A percentile compares a stretch with the other conserved stretches of the same genome.
Evolutionary conservation across 1,284 basidiomycete genomes (phyloP).

Genomic region (Cutaneotrichosporon curvatum): DNA sequence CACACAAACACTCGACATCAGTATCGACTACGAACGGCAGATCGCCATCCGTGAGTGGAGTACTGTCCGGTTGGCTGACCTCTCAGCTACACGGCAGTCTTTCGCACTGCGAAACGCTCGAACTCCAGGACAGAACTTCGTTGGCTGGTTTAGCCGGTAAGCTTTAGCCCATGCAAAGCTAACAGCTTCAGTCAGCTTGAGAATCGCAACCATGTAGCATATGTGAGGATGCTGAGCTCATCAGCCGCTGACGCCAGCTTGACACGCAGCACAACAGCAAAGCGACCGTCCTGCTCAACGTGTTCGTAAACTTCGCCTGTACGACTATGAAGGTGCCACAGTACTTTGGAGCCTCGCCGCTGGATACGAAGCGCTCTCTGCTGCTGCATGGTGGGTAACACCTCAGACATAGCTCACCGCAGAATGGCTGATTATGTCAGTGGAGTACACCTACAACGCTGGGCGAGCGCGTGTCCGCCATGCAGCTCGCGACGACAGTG

Average conservation of each 20-base stretch:
- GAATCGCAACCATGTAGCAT: slow-evolving; percentile 44
- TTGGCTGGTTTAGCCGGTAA: slow-evolving; percentile 40
- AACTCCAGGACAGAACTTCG: slow-evolving; percentile 29
- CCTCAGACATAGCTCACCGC: not conserved
- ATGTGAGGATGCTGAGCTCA: slow-evolving; percentile 23
- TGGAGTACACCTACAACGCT: slow-evolving; percentile 36
- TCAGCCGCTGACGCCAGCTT: slow-evolving; percentile 40
- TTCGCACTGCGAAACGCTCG: slow-evolving; percentile 37
- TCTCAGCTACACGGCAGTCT: slow-evolving; percentile 38
- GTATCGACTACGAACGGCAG: slow-evolving; percentile 63
- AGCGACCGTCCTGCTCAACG: slow-evolving; percentile 63
- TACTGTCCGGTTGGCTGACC: not conserved
- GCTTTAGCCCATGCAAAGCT: not conserved
- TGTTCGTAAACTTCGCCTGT: slow-evolving; percentile 80
- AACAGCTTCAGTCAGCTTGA: slow-evolving; percentile 34
- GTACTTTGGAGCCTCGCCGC: slow-evolving; percentile 63
- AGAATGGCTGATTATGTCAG: slow-evolving; percentile 27
- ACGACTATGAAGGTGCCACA: slow-evolving; percentile 81
- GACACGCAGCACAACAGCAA: slow-evolving; percentile 66
- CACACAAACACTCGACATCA: slow-evolving; percentile 65
- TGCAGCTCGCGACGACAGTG: slow-evolving; percentile 16
- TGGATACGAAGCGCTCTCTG: slow-evolving; percentile 13
- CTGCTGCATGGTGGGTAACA: slow-evolving; percentile 10
- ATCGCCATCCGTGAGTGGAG: slow-evolving; percentile 52
- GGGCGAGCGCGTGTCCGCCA: slow-evolving; percentile 36